These are phyloP conservation scores for Juglanconis oblonga DNA, from an alignment of 2,329 filamentous ascomycete species.

Conservation along the genomic window DNA sequence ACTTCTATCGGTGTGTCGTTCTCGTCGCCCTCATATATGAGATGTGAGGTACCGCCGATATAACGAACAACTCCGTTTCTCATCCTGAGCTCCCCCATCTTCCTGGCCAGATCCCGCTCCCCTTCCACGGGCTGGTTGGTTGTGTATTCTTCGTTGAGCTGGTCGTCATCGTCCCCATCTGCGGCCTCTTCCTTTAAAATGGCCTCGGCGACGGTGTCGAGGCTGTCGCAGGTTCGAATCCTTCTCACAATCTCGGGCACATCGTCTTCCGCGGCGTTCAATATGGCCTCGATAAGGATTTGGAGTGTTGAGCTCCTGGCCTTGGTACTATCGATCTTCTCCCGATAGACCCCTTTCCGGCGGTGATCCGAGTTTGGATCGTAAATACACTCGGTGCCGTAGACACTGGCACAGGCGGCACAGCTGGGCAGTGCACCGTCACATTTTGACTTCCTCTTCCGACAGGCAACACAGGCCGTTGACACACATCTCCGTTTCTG, in stretches of 20 bases:
- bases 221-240: slow-evolving; percentile 80
- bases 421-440: slow-evolving; percentile 90
- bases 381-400: slow-evolving; percentile 87
- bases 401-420: slow-evolving; percentile 93
- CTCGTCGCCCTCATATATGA: slow-evolving; percentile 71
- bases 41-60: slow-evolving; percentile 89
- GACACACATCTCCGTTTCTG: slow-evolving; percentile 76
- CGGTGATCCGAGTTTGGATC: slow-evolving; percentile 95
- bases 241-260: slow-evolving; percentile 77
- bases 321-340: slow-evolving; percentile 85
- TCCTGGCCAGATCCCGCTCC: slow-evolving; percentile 82
- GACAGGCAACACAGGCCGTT: slow-evolving; percentile 80
- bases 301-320: slow-evolving; percentile 84
- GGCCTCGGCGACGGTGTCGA: slow-evolving; percentile 54
- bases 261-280: slow-evolving; percentile 87
- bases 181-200: slow-evolving; percentile 41
- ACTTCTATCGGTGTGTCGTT: slow-evolving; percentile 37
- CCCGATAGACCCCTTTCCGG: slow-evolving; percentile 93
- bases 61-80: slow-evolving; percentile 87
- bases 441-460: slow-evolving; percentile 80
- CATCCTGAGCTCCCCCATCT: slow-evolving; percentile 86
- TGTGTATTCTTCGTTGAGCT: slow-evolving; percentile 37
- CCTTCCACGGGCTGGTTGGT: slow-evolving; percentile 44
- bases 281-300: slow-evolving; percentile 86
- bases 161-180: slow-evolving; percentile 39